These are phyloP conservation scores for Trichoderma gamsii DNA, from an alignment of 495 filamentous ascomycete genomes.

Conservation along the genomic window DNA sequence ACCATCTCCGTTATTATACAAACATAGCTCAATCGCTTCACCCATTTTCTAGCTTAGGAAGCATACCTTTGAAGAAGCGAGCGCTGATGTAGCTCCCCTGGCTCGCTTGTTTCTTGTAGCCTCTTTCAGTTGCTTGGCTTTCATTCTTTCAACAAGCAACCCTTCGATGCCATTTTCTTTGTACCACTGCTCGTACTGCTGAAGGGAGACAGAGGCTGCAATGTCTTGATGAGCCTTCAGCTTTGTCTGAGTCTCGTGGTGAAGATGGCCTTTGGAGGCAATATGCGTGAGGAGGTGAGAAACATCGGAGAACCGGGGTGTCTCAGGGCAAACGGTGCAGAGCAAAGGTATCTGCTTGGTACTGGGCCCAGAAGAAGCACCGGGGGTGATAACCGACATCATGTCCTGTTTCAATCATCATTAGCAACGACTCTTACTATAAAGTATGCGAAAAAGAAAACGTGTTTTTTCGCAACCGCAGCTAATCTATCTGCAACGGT, in stretches of 20 bases:
- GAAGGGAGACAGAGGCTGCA: conserved; percentile 42
- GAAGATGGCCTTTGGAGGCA: conserved; percentile 75
- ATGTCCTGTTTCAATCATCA: conserved; percentile 23
- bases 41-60: not conserved
- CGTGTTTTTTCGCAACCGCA: not conserved
- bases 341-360: conserved; percentile 49
- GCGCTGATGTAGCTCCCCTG: conserved; percentile 15
- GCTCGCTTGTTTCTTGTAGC: conserved; percentile 25
- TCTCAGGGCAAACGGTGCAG: conserved; percentile 75
- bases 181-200: conserved; percentile 67
- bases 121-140: conserved; percentile 62
- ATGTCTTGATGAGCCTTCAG: conserved; percentile 56
- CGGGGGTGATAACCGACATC: conserved; percentile 32
- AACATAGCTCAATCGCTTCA: too few species aligned
- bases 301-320: conserved; percentile 73
- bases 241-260: conserved; percentile 65
- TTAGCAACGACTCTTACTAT: not conserved
- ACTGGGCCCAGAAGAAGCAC: conserved; percentile 20
- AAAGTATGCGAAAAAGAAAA: not conserved
- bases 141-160: conserved; percentile 64
- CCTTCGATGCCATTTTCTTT: conserved; percentile 53
- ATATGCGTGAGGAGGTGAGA: conserved; percentile 87
- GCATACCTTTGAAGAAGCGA: not conserved
- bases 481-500: not conserved
- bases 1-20: not conserved